Evolutionary conservation across 805 yeast species (phyloP).

Genomic region (Millerago galiae): DNA sequence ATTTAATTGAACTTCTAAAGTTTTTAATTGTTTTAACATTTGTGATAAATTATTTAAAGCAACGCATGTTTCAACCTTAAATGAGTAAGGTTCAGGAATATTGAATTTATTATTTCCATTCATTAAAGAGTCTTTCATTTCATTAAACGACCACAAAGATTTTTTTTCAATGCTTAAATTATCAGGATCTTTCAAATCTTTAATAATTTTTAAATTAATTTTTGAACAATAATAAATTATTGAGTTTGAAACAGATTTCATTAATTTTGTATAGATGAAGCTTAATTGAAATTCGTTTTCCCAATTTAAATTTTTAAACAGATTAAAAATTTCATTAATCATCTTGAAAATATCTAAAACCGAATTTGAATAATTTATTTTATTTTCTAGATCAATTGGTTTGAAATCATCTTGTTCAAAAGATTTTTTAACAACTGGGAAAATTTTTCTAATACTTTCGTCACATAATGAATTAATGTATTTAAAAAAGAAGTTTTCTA

Average conservation of each 20-base stretch:
- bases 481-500: constrained; percentile 51
- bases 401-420: constrained; percentile 51
- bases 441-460: constrained; percentile 39
- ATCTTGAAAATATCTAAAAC: constrained; percentile 63
- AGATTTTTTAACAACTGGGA: constrained; percentile 46
- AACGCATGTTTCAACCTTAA: constrained; percentile 60
- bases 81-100: constrained; percentile 48
- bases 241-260: constrained; percentile 59
- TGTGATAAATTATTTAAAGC: constrained; percentile 63
- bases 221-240: constrained; percentile 43
- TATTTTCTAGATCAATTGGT: constrained; percentile 40
- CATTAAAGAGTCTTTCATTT: constrained; percentile 44
- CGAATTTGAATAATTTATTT: constrained; percentile 46
- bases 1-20: constrained; percentile 49
- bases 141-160: constrained; percentile 40
- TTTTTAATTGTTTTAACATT: constrained; percentile 40
- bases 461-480: constrained; percentile 36
- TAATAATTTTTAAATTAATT: constrained; percentile 29
- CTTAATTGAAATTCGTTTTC: constrained; percentile 55
- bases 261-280: constrained; percentile 49
- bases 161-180: constrained; percentile 21
- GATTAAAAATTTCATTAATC: constrained; percentile 47
- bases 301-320: constrained; percentile 66
- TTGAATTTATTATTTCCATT: constrained; percentile 31
- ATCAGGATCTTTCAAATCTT: constrained; percentile 31